phyloP scores from a whole-genome alignment of 2,329 filamentous ascomycete species.

The Pseudogymnoascus sp. region DNA sequence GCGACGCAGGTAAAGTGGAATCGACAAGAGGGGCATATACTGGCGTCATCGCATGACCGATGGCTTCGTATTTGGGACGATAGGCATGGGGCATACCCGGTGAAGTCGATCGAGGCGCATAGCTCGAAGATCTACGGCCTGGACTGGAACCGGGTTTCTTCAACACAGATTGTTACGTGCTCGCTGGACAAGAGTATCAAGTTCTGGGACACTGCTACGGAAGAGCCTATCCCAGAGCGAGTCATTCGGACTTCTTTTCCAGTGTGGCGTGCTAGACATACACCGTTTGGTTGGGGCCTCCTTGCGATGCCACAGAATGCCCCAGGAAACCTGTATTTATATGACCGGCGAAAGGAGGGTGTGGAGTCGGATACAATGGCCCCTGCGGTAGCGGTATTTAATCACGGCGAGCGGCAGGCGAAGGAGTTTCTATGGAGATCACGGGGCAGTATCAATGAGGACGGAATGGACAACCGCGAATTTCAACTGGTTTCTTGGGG shows the following conservation, averaged over 20 bases:
- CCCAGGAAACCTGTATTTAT: slow-evolving; percentile 76
- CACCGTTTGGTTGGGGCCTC: slow-evolving; percentile 78
- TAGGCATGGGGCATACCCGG: slow-evolving; percentile 65
- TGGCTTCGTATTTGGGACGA: slow-evolving; percentile 88
- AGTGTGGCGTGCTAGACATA: slow-evolving; percentile 84
- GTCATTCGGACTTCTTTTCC: slow-evolving; percentile 77
- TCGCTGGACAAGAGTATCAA: slow-evolving; percentile 89
- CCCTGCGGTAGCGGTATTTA: slow-evolving; percentile 50
- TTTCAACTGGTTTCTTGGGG: slow-evolving; percentile 94
- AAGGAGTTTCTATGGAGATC: slow-evolving; percentile 90
- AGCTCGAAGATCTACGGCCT: slow-evolving; percentile 90
- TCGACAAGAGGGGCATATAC: slow-evolving; percentile 72
- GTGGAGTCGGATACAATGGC: slow-evolving; percentile 37
- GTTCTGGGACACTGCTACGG: slow-evolving; percentile 72
- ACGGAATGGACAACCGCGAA: slow-evolving; percentile 72
- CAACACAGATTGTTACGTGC: slow-evolving; percentile 71
- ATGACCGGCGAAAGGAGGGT: slow-evolving; percentile 52
- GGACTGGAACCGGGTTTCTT: slow-evolving; percentile 79
- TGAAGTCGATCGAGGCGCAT: slow-evolving; percentile 80
- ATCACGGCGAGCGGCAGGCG: slow-evolving; percentile 57
- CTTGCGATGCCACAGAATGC: slow-evolving; percentile 89
- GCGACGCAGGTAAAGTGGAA: slow-evolving; percentile 96
- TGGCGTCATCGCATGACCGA: slow-evolving; percentile 85
- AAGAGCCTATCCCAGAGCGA: slow-evolving; percentile 59
- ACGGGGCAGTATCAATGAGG: slow-evolving; percentile 57